Base-by-base conservation (phyloP, 1,284 basidiomycete genomes). In the Apiotrichum veenhuisii region DNA sequence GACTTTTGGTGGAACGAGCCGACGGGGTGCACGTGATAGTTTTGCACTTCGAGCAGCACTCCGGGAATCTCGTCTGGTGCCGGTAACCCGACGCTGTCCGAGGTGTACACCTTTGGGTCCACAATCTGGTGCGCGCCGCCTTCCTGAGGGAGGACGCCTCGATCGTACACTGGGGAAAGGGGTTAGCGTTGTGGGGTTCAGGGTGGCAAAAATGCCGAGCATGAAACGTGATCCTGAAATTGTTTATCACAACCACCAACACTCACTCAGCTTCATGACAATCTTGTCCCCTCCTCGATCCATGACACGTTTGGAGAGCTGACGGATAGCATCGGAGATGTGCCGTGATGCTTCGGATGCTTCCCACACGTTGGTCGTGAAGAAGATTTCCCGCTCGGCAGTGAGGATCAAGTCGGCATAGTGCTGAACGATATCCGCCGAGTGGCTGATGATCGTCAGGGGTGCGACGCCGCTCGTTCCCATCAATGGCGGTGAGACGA, bases 1-100 rank as follows among this genome's bases (percentile, higher is more conserved):
- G 85, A 86, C 71, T 89, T 87, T 45, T 85, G 82, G 66, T 89
- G 87, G 76, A 88, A 89, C 0, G 69, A 69, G 27, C 70, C 70
- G 17, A 72, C 70, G 2, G 69, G 69, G 1, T 67, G 64, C 15
- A 63, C 57, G 51, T 72, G 70, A 54, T 70, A 72, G 54, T 72
- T 72, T 40, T 70, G 69, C 17, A 64, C 63, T 50, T 64, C 60
- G 37, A 64, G 41, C 20, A 30, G 23, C 14, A 59, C 45, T 9
- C 61, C 61, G 0, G 59, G 61, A 27, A 64, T 54, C 40, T 62
- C 61, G 2, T 56, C 54, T 14, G 58, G 56, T 12, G 55, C 27
- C 0, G 63, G 63, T 15, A 64, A 49, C 5, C 57, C 60, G 12
- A 62, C 51, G 8, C 26, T 25, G 1, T 45, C 22, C 5, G 47